Conservation (phyloP, 192 early-diverging fungal species). For the Spizellomyces sp. region DNA sequence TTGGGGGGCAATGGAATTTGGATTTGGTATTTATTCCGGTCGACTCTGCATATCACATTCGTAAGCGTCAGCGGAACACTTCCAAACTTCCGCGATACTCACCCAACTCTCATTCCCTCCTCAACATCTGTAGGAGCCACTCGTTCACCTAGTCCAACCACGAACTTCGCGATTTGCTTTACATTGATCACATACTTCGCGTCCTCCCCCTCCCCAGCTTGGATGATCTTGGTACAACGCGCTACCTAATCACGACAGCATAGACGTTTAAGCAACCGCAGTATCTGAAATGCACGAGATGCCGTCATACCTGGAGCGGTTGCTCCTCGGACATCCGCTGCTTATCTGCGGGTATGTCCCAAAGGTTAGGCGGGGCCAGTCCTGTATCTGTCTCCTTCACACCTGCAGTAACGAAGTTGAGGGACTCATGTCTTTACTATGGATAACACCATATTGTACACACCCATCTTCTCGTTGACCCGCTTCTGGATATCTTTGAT, state of each 20-base stretch:
- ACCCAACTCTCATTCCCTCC: slow-evolving; percentile 98
- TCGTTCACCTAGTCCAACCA: slow-evolving; percentile 92
- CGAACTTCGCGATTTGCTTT: slow-evolving; percentile 99
- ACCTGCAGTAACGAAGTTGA: slow-evolving; percentile 47
- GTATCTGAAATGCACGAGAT: background rate
- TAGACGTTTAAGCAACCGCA: background rate
- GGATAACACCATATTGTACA: background rate
- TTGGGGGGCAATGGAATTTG: slow-evolving; percentile 98
- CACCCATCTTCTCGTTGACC: slow-evolving; percentile 98
- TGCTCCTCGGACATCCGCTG: slow-evolving; percentile 97
- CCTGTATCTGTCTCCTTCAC: slow-evolving; percentile 99
- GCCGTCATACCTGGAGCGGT: slow-evolving; percentile 67
- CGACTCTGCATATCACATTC: slow-evolving; percentile 66
- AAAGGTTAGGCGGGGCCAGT: slow-evolving; percentile 94
- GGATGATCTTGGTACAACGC: slow-evolving; percentile 98
- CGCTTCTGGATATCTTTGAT: slow-evolving; percentile 98
- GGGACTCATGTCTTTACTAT: background rate
- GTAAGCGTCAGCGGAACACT: background rate
- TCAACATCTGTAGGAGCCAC: slow-evolving; percentile 99
- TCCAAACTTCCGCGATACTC: slow-evolving; percentile 16
- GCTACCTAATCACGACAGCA: slow-evolving; percentile 67
- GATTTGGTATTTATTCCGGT: slow-evolving; percentile 99
- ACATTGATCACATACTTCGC: slow-evolving; percentile 99
- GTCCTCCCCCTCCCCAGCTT: slow-evolving; percentile 82
- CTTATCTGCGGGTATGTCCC: slow-evolving; percentile 99